Evolutionary conservation across 305 asterid species (phyloP).

Genomic region (Fraxinus sp.): DNA sequence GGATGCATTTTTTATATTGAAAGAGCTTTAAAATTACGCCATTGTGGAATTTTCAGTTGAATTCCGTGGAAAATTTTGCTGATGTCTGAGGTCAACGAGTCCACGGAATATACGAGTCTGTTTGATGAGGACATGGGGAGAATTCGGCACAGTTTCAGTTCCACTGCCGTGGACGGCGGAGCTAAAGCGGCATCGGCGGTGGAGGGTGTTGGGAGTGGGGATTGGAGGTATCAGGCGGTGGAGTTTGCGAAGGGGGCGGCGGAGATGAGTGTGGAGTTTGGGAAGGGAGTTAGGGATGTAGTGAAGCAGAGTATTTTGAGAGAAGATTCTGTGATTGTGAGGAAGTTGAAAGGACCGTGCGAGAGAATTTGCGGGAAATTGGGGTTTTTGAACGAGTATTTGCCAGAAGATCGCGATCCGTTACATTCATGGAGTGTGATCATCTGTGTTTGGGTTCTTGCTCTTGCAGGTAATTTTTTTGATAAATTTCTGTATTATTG

Average conservation of each 20-base stretch:
- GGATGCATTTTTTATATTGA: slow-evolving; percentile 4
- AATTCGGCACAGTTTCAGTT: slow-evolving; percentile 30
- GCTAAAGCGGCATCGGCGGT: slow-evolving; percentile 14
- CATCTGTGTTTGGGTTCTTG: slow-evolving; percentile 46
- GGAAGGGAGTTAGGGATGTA: slow-evolving; percentile 89
- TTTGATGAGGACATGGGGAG: slow-evolving; percentile 30
- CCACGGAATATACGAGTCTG: slow-evolving; percentile 30
- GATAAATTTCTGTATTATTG: background rate
- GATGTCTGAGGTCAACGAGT: slow-evolving; percentile 71
- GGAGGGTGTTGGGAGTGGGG: slow-evolving; percentile 28
- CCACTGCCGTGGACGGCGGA: slow-evolving; percentile 28
- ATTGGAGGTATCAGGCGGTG: slow-evolving; percentile 70
- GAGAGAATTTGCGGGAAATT: slow-evolving; percentile 40
- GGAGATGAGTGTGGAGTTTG: slow-evolving; percentile 91
- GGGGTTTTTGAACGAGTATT: slow-evolving; percentile 66
- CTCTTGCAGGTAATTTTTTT: slow-evolving; percentile 49
- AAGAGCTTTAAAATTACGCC: slow-evolving; percentile 35
- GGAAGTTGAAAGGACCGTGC: slow-evolving; percentile 67
- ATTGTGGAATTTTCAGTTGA: slow-evolving; percentile 21
- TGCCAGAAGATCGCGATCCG: slow-evolving; percentile 98
- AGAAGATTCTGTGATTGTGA: slow-evolving; percentile 81
- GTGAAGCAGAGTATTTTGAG: slow-evolving; percentile 73
- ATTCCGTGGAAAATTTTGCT: slow-evolving; percentile 21
- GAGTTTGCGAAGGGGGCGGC: slow-evolving; percentile 93
- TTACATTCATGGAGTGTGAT: slow-evolving; percentile 73